Conservation (phyloP, 1,284 basidiomycete genomes). For the Microbotryum silenes-acaulis region DNA sequence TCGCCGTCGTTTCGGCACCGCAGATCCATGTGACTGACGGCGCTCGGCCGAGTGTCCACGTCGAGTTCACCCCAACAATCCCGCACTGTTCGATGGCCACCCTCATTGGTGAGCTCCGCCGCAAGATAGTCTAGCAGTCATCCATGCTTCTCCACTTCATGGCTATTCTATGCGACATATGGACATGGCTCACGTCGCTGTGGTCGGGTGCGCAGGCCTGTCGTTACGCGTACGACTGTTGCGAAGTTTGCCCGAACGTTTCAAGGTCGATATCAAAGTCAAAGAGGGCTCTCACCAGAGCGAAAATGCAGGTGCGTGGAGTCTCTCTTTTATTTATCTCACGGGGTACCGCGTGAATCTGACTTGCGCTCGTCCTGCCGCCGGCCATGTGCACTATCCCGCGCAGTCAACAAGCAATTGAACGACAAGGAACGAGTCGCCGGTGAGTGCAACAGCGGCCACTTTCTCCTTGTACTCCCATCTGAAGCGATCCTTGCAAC, state of each 20-base stretch:
- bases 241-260: constrained; percentile 80
- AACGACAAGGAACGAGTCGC: constrained; percentile 99
- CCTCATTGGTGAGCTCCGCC: constrained; percentile 68
- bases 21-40: constrained; percentile 72
- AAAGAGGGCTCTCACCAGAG: constrained; percentile 93
- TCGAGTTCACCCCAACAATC: constrained; percentile 94
- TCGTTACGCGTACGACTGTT: constrained; percentile 86
- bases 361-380: neutral
- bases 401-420: constrained; percentile 88
- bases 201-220: constrained; percentile 53
- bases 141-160: neutral
- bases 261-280: constrained; percentile 89
- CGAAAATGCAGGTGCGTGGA: constrained; percentile 63
- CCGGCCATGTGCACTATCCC: no score
- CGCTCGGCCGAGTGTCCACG: constrained; percentile 52
- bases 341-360: neutral
- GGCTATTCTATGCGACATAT: neutral
- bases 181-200: constrained; percentile 1
- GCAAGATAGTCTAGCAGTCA: neutral
- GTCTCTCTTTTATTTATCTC: neutral
- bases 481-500: neutral
- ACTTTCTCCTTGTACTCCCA: neutral
- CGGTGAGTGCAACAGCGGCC: constrained; percentile 3
- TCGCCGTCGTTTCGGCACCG: constrained; percentile 84
- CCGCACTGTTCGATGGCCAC: constrained; percentile 98